A percentile compares a stretch with the other conserved stretches of the same genome.
Evolutionary conservation across 306 rosid species (phyloP).

Genomic region (Acacia crassicarpa): DNA sequence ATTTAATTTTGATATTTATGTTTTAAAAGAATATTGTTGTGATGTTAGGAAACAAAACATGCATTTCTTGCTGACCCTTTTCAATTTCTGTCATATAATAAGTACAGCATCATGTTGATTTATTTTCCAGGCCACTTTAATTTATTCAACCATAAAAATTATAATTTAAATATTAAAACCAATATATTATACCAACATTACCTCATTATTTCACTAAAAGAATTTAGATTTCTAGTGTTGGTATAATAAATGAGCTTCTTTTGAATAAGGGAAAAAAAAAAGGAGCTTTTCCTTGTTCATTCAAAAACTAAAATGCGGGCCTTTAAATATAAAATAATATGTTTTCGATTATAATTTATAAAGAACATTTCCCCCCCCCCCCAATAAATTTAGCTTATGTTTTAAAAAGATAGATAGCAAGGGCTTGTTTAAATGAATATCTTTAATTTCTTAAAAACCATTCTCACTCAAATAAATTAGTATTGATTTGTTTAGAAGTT

Average conservation of each 20-base stretch:
- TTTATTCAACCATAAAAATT: background rate
- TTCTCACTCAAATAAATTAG: background rate
- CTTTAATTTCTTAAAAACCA: background rate
- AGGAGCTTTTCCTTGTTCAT: too few relatives aligned
- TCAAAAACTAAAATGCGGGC: too few relatives aligned
- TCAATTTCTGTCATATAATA: background rate
- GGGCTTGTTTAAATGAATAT: background rate
- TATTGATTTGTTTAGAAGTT: background rate
- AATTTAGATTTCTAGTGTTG: too few relatives aligned
- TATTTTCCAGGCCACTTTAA: background rate
- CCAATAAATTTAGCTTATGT: background rate
- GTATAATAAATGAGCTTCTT: too few relatives aligned
- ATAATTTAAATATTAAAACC: background rate
- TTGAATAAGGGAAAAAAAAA: too few relatives aligned
- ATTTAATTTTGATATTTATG: background rate
- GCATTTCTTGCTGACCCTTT: background rate
- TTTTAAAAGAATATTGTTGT: background rate
- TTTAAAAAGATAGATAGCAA: background rate
- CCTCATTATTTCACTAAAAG: background rate
- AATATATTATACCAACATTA: background rate
- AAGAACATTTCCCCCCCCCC: too few relatives aligned
- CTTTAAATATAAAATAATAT: too few relatives aligned
- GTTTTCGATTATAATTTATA: too few relatives aligned
- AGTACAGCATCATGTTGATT: background rate
- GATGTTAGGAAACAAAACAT: background rate